Percentiles rank a stretch among this genome's conserved stretches.
Conservation (phyloP, 306 rosid species). For the Trifolium fragiferum region DNA sequence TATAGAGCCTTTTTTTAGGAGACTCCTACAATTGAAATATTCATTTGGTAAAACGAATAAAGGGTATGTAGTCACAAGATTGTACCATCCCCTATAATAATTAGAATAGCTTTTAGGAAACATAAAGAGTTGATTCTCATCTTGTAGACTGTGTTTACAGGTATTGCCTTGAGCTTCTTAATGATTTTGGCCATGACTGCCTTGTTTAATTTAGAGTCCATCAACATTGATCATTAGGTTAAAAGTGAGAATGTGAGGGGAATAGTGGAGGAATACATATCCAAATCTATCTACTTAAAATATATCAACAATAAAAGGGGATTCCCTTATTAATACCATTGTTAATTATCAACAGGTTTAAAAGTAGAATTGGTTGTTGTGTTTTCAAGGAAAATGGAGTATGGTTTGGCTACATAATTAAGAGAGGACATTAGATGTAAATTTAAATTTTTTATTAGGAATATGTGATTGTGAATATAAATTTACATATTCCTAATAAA, state of each 20-base stretch:
- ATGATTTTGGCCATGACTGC: slow-evolving; percentile 50
- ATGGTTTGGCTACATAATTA: slow-evolving; percentile 7
- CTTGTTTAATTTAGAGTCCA: slow-evolving; percentile 46
- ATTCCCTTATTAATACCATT: slow-evolving; percentile 15
- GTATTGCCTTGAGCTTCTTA: slow-evolving; percentile 43
- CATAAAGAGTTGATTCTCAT: slow-evolving; percentile 38
- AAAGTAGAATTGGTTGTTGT: slow-evolving; percentile 16
- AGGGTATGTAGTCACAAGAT: slow-evolving; percentile 3
- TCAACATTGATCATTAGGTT: slow-evolving; percentile 29
- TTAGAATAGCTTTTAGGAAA: slow-evolving; percentile 47
- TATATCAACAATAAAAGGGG: slow-evolving; percentile 29
- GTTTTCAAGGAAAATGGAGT: neutral
- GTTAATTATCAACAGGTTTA: slow-evolving; percentile 18
- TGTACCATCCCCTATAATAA: slow-evolving; percentile 29
- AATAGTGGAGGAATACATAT: slow-evolving; percentile 18
- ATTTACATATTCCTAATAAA: neutral
- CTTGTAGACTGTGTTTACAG: slow-evolving; percentile 52
- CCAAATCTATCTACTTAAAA: slow-evolving; percentile 43
- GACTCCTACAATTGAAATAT: slow-evolving; percentile 9
- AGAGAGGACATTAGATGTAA: neutral
- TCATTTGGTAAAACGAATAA: slow-evolving; percentile 1
- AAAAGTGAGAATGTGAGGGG: slow-evolving; percentile 22
- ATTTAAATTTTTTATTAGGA: neutral
- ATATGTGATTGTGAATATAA: too few species aligned
- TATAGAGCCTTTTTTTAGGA: neutral